Evolutionary conservation across 257 asterid genomes (phyloP), one percentile per base, ranked within the genome.

Genomic region (Solanum corneliomulleri): DNA sequence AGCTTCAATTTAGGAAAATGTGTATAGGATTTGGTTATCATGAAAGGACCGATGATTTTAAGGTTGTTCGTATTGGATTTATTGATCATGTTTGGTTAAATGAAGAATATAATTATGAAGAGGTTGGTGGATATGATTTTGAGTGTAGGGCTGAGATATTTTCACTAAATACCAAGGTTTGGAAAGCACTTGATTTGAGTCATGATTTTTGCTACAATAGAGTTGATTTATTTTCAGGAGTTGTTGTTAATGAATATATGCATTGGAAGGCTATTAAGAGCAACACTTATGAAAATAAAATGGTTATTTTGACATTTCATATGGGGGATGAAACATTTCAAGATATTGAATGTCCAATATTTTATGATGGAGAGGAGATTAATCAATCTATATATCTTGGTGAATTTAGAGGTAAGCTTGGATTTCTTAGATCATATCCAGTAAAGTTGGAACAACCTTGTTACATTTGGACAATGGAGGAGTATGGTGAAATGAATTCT

Each of bases 21-120:
- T 20, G 27, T 29, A 4, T 68, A 21, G 90, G 90, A 9, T 76
- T 89, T 76, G 91, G 89, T 9, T 88, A 72, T 52, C 69, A 83
- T 64, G 64, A 70, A 10, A 58, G 41, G 12, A 31, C 47, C 5
- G 29, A 86, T 27, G 89, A 83, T 45, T 86, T 82, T 47, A 89
- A 47, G 82, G 81, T 69, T 69, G 41, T 31, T 70, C 85, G 44
- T 33, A 33, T 70, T 31, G 44, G 12, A 16, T 70, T 13, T 9
- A 14, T 18, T 6, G 37, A n/a, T 37, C 20, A 35, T 15, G 75
- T 5, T 82, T 35, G 81, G 15, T 10, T 29, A 6, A 25, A 12
- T 39, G 33, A 80, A 16, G 29, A 25, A 52, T 52, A 52, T 45
- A 12, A 75, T 39, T n/a, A 39, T 39, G 44, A n/a, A 58, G 56